A percentile compares a stretch with the other conserved stretches of the same genome.
Evolutionary conservation across 495 filamentous ascomycete species (phyloP).

Genomic region (Hypoxylon cercidicola): DNA sequence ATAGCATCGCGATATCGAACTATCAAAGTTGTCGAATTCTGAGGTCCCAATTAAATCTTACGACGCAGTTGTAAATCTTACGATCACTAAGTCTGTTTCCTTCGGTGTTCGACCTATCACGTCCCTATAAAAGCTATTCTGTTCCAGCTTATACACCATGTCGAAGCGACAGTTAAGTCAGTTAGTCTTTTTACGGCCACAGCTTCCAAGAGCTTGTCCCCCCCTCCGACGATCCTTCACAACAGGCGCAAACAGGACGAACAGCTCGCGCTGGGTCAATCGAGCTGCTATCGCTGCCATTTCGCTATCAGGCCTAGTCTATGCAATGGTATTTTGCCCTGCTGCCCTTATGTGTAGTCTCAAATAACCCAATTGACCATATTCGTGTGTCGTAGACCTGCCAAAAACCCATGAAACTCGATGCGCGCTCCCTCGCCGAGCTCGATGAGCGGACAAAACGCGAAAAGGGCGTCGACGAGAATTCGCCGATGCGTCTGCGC

Average conservation of each 20-base stretch:
- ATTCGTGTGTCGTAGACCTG: constrained; percentile 43
- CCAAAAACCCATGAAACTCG: constrained; percentile 53
- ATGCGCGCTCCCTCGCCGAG: constrained; percentile 71
- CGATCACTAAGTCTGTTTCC: constrained; percentile 12
- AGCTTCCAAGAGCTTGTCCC: constrained; percentile 23
- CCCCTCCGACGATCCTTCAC: constrained; percentile 39
- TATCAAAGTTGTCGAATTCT: constrained; percentile 15
- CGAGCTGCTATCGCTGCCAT: constrained; percentile 35
- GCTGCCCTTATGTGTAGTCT: not conserved
- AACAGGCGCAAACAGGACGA: constrained; percentile 26
- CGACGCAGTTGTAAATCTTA: constrained; percentile 34
- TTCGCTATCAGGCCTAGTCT: constrained; percentile 36
- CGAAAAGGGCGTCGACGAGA: constrained; percentile 70
- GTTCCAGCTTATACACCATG: constrained; percentile 30
- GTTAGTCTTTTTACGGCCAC: constrained; percentile 37
- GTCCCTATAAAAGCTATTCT: constrained; percentile 21
- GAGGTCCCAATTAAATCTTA: constrained; percentile 45
- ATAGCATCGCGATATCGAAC: constrained; percentile 10
- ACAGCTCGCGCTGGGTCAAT: constrained; percentile 35
- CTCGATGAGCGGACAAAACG: constrained; percentile 73
- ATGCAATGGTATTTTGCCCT: constrained; percentile 40
- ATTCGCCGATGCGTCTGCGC: constrained; percentile 93
- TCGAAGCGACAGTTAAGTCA: constrained; percentile 38
- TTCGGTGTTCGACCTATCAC: constrained; percentile 1
- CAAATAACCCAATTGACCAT: constrained; percentile 32